Base-by-base conservation (phyloP, 768 basidiomycete genomes). In the Leucocoprinus birnbaumii region DNA sequence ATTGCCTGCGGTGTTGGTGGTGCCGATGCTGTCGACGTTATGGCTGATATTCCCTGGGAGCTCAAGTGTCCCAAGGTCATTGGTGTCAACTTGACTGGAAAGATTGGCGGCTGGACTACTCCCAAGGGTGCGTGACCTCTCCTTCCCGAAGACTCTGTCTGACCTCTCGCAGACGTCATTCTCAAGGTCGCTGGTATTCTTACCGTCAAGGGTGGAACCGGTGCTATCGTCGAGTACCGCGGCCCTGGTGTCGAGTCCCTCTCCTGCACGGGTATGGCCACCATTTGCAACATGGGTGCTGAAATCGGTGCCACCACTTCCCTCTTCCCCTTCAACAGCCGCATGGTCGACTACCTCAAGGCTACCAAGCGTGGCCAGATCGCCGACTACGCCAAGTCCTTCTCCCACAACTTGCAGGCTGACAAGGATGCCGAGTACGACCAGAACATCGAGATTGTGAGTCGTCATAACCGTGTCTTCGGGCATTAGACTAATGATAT, bases 271-370 rank as follows among this genome's bases (percentile, higher is more conserved):
- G 96, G 96, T 73, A 97, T 98, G 95, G 96, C 93, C 50, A 98
- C 96, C 19, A 96, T 99, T 66, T 98, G 96, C 73, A 99, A 98
- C 85, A 99, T 98, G 96, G 96, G 96, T 80, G 96, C 96, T 63
- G 96, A 99, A 74, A 98, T 98, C 65, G 96, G 96, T 69, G 97
- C 97, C 35, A 99, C 97, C 9, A 98, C 97, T 19, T 98, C 96
- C 16, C 74, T 98, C 63, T 99, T 99, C 92, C 97, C 97, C 64
- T 98, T 90, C 86, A 99, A 98, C 79, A 70, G 76, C 61, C 92
- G 95, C 66, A 98, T 98, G 97, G 80, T 68, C 64, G 82, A 87
- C 68, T 99, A 98, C 75, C 79, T 99, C 69, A 83, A 89, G 57
- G 96, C 96, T n/a, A 99, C 97, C 62, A 91, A 91, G 69, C 94